Percentiles rank a stretch among this genome's conserved stretches.
Evolutionary conservation across 345 rosid genomes (phyloP).

Genomic region (Linum tenue): DNA sequence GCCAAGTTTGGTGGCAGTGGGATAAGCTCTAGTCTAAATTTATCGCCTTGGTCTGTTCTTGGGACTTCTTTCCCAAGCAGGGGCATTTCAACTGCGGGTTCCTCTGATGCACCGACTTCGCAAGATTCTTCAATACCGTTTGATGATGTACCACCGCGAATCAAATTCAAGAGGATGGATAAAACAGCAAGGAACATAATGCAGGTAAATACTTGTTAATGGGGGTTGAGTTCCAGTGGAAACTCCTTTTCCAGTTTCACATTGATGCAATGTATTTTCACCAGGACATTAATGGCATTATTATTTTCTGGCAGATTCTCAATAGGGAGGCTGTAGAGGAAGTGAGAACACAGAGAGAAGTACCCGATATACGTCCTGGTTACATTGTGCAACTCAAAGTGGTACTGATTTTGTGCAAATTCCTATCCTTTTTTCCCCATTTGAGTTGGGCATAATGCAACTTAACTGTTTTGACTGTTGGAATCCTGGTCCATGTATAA

Average conservation of each 20-base stretch:
- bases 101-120: conserved; percentile 18
- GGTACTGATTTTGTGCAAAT: conserved; percentile 33
- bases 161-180: conserved; percentile 88
- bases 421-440: background rate
- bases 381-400: conserved; percentile 77
- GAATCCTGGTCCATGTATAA: conserved; percentile 6
- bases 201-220: conserved; percentile 41
- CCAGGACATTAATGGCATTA: background rate
- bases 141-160: conserved; percentile 41
- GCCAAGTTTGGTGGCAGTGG: background rate
- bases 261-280: background rate
- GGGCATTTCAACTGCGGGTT: conserved; percentile 35
- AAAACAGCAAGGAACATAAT: conserved; percentile 80
- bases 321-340: conserved; percentile 75
- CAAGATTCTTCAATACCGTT: conserved; percentile 26
- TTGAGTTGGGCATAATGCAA: background rate
- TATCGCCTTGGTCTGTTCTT: conserved; percentile 4
- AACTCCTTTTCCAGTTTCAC: background rate
- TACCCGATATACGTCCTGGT: conserved; percentile 84
- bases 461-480: background rate
- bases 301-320: conserved; percentile 44
- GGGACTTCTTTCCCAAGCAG: conserved; percentile 21
- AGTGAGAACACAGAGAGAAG: conserved; percentile 61
- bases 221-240: background rate
- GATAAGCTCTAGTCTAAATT: conserved; percentile 5